Percentiles rank a stretch among this genome's conserved stretches.
phyloP scores from a whole-genome alignment of 305 asterid species.

The Withania somnifera region DNA sequence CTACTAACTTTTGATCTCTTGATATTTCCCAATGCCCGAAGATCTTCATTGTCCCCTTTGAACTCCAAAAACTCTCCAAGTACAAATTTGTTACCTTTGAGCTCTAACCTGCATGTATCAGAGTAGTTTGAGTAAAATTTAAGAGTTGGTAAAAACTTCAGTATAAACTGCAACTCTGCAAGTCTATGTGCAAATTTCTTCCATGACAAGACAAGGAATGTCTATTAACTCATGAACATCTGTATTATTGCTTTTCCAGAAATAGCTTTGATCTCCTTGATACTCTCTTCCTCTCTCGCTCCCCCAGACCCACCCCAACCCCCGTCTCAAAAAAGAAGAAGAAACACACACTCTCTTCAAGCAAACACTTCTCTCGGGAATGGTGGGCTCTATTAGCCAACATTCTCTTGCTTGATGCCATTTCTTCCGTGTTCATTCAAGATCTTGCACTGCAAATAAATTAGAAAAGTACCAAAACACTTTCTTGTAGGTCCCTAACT shows the following conservation, averaged over 20 bases:
- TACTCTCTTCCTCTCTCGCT: neutral
- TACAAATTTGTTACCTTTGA: conserved; percentile 45
- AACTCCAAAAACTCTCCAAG: conserved; percentile 81
- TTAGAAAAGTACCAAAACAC: neutral
- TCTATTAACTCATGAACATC: neutral
- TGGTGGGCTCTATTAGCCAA: neutral
- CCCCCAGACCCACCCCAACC: neutral
- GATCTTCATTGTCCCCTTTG: conserved; percentile 67
- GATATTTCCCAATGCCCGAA: conserved; percentile 49
- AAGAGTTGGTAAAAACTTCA: neutral
- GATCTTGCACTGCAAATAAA: neutral
- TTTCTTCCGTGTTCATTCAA: neutral
- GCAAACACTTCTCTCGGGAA: neutral
- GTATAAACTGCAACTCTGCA: neutral
- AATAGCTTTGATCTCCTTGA: neutral
- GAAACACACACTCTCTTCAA: neutral
- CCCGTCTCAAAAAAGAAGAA: neutral
- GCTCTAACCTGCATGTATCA: conserved; percentile 54
- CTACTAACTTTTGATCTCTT: conserved; percentile 79
- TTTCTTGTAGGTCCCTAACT: neutral
- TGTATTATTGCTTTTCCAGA: neutral
- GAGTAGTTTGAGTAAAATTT: neutral
- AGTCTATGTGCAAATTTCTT: neutral
- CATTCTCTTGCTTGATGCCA: neutral
- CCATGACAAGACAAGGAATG: neutral